phyloP scores from a whole-genome alignment of 23 red algal species.

The Gracilaria domingensis region DNA sequence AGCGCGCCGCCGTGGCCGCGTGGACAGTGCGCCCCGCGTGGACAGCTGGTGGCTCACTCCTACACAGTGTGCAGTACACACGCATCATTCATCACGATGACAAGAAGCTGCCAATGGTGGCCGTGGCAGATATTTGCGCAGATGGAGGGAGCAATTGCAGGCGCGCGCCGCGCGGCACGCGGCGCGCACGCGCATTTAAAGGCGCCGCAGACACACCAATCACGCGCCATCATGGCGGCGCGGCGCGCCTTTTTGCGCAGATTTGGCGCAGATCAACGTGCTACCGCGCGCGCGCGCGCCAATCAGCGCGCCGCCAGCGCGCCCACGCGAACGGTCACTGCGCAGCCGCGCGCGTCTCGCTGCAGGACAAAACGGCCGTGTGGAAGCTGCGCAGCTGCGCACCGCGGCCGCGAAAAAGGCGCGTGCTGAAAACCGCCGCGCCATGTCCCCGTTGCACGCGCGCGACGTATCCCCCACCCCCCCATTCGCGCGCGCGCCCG shows the following conservation, averaged over 20 bases:
- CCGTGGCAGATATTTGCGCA: background rate
- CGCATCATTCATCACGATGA: too few species aligned
- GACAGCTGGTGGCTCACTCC: too few species aligned
- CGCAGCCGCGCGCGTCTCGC: too few species aligned
- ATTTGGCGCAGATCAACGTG: background rate
- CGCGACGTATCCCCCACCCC: background rate
- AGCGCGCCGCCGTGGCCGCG: background rate
- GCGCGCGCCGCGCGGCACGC: background rate
- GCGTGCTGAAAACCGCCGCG: background rate
- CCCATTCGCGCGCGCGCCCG: background rate
- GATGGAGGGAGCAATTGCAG: background rate
- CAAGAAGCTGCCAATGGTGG: too few species aligned
- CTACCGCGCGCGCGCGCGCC: background rate
- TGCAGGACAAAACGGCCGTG: too few species aligned
- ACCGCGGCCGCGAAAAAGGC: background rate
- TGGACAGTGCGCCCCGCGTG: too few species aligned
- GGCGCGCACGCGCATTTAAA: too few species aligned
- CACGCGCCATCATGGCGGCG: too few species aligned
- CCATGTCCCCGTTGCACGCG: background rate
- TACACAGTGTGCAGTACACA: too few species aligned
- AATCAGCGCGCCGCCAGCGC: background rate
- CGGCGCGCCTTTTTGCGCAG: background rate
- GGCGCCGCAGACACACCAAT: too few species aligned
- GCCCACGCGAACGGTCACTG: background rate
- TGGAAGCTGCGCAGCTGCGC: conserved; percentile 9